These are phyloP conservation scores for Aegle marmelos DNA, from an alignment of 345 rosid species.

Conservation along the genomic window DNA sequence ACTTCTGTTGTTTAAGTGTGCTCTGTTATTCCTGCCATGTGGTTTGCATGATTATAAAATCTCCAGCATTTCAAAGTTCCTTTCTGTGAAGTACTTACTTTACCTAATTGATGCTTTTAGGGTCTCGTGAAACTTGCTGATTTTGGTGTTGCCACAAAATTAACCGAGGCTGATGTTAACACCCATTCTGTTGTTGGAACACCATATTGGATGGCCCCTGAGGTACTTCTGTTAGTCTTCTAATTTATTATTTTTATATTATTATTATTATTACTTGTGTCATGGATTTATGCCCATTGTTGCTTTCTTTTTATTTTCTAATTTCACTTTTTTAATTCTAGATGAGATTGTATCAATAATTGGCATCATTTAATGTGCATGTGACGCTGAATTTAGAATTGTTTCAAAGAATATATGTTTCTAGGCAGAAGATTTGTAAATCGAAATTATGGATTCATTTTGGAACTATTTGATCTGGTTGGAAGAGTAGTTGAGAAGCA, in stretches of 20 bases:
- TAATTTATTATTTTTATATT: background rate
- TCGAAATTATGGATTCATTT: background rate
- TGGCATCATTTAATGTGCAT: background rate
- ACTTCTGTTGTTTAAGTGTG: background rate
- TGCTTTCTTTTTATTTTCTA: background rate
- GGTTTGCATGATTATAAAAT: conserved; percentile 6
- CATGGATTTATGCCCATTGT: background rate
- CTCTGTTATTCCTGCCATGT: background rate
- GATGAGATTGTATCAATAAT: background rate
- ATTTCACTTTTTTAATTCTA: background rate
- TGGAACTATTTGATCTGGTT: background rate
- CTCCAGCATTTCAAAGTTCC: conserved; percentile 1
- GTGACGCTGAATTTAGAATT: background rate
- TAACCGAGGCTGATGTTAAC: conserved; percentile 95
- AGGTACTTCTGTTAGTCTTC: conserved; percentile 47
- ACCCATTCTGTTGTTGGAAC: conserved; percentile 98
- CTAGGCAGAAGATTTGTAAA: background rate
- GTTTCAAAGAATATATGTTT: background rate
- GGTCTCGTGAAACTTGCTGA: conserved; percentile 99
- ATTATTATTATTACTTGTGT: background rate
- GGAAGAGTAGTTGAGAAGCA: background rate
- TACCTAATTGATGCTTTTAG: conserved; percentile 36
- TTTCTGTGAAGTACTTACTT: conserved; percentile 12
- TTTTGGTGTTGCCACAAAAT: conserved; percentile 99
- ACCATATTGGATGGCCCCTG: conserved; percentile 99